Evolutionary conservation across 345 rosid species (phyloP).

Genomic region (sweet orange (Citrus sinensis)): DNA sequence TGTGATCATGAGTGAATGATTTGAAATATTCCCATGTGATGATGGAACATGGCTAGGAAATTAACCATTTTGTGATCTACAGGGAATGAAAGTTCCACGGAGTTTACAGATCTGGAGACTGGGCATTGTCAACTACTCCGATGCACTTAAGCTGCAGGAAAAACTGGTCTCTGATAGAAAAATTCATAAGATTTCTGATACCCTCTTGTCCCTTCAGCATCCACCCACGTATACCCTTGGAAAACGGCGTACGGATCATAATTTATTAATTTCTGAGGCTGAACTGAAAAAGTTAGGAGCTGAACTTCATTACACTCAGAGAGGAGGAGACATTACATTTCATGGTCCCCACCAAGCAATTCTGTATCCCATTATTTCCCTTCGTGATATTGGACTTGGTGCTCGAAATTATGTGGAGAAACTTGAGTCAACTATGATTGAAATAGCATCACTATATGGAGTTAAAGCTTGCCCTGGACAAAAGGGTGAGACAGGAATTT

Average conservation of each 20-base stretch:
- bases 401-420: conserved; percentile 79
- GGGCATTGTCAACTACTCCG: conserved; percentile 68
- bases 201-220: conserved; percentile 74
- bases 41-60: neutral
- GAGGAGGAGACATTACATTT: conserved; percentile 92
- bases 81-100: conserved; percentile 61
- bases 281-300: conserved; percentile 73
- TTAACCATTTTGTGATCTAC: conserved; percentile 11
- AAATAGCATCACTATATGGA: conserved; percentile 61
- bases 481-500: conserved; percentile 79
- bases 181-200: conserved; percentile 50
- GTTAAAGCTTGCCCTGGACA: conserved; percentile 65
- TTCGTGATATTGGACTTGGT: conserved; percentile 66
- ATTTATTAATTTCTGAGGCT: conserved; percentile 56
- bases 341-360: conserved; percentile 89
- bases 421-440: conserved; percentile 72
- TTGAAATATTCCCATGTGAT: conserved; percentile 4
- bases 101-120: conserved; percentile 69
- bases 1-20: conserved; percentile 2
- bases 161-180: conserved; percentile 58
- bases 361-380: conserved; percentile 72
- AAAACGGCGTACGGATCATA: conserved; percentile 71
- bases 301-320: conserved; percentile 80
- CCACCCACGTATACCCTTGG: conserved; percentile 87
- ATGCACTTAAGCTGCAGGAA: conserved; percentile 80